Evolutionary conservation across 202 grass and related monocot species (phyloP).

Genomic region (Saccharum hybrid): DNA sequence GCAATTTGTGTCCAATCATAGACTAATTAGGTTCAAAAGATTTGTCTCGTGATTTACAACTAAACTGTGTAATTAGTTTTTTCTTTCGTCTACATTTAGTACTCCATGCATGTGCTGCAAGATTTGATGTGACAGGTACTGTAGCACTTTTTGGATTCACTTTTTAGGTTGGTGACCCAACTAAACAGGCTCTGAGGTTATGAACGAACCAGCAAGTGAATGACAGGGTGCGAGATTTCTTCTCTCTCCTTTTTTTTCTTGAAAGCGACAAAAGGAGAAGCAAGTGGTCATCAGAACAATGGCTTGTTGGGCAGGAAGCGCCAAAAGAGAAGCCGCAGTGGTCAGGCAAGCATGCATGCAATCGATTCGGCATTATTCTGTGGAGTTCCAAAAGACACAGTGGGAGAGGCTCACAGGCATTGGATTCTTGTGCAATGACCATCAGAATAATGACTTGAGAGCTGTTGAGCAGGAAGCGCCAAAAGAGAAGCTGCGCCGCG

Average conservation of each 20-base stretch:
- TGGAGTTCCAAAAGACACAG: neutral
- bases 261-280: neutral
- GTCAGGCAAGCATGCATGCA: neutral
- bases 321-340: conserved; percentile 15
- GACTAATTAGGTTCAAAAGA: no score
- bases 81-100: no score
- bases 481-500: conserved; percentile 14
- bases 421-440: neutral
- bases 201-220: neutral
- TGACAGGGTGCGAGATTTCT: neutral
- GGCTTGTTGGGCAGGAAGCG: neutral
- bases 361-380: neutral
- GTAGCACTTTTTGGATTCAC: no score
- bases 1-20: no score
- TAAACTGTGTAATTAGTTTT: no score
- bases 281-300: neutral
- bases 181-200: no score
- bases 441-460: neutral
- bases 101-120: no score
- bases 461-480: neutral
- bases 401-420: neutral
- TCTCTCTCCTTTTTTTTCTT: neutral
- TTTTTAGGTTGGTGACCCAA: no score
- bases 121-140: no score
- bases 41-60: no score